Conservation (phyloP, 2,329 filamentous ascomycete species). For the Neofusicoccum sp. region DNA sequence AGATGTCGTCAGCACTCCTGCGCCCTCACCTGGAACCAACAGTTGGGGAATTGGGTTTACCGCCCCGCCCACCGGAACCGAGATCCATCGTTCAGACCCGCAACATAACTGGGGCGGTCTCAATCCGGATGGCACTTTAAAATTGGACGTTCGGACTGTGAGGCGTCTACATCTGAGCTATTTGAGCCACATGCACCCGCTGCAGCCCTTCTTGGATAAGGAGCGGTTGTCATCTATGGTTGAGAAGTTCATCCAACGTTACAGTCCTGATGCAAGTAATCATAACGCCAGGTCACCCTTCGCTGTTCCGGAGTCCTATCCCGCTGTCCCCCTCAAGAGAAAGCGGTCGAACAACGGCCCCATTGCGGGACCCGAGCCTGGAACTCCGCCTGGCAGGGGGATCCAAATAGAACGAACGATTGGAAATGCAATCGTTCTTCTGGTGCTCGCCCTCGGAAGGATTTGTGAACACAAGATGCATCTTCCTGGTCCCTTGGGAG, state of each 20-base stretch:
- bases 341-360: constrained; percentile 36
- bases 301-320: constrained; percentile 30
- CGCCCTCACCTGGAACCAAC: constrained; percentile 47
- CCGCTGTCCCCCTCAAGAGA: constrained; percentile 36
- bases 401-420: constrained; percentile 28
- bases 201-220: constrained; percentile 66
- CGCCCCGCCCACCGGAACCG: constrained; percentile 31
- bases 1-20: constrained; percentile 29
- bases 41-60: constrained; percentile 54
- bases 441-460: constrained; percentile 84
- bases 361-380: constrained; percentile 2
- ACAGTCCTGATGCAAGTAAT: constrained; percentile 33
- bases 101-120: constrained; percentile 51
- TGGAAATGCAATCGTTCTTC: constrained; percentile 75
- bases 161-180: constrained; percentile 58
- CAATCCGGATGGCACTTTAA: constrained; percentile 55
- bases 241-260: constrained; percentile 46
- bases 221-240: constrained; percentile 56
- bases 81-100: constrained; percentile 33
- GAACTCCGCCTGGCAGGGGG: background rate
- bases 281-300: constrained; percentile 23
- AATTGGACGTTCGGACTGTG: constrained; percentile 56
- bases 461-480: constrained; percentile 64
- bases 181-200: constrained; percentile 61
- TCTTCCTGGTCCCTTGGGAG: constrained; percentile 60